Conservation (phyloP, 148 eudicot genomes). For the Camellia sinensis region DNA sequence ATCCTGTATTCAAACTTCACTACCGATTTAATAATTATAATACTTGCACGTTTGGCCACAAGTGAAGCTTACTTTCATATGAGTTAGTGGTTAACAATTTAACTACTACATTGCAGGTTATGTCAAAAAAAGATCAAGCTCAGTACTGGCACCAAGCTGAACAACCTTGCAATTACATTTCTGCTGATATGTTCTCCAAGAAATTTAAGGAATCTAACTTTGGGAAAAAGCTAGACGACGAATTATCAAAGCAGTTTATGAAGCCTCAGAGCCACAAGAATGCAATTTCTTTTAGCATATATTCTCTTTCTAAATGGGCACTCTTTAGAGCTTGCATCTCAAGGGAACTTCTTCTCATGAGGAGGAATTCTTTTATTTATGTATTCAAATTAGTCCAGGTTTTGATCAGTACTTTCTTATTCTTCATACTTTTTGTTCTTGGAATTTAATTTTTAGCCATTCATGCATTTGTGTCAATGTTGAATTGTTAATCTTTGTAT, state of each 20-base stretch:
- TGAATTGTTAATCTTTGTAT: background rate
- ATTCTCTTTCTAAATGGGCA: conserved; percentile 57
- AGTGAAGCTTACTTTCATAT: too few relatives aligned
- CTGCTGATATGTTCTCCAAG: conserved; percentile 45
- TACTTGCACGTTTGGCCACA: too few relatives aligned
- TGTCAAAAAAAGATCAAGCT: conserved; percentile 76
- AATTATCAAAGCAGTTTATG: conserved; percentile 41
- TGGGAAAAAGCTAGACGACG: conserved; percentile 44
- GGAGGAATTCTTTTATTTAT: conserved; percentile 64
- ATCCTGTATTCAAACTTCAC: too few relatives aligned
- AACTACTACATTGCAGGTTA: conserved; percentile 40
- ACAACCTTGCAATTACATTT: conserved; percentile 38
- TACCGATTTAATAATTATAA: too few relatives aligned
- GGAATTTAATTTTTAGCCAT: background rate
- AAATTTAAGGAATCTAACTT: conserved; percentile 43
- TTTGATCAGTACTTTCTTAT: background rate
- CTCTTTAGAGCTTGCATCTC: conserved; percentile 71
- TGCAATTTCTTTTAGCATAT: conserved; percentile 41
- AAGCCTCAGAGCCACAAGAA: conserved; percentile 38
- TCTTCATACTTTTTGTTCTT: background rate
- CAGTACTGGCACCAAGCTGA: conserved; percentile 51
- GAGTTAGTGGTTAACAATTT: too few relatives aligned
- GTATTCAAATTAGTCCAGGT: conserved; percentile 72
- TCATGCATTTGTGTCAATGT: background rate
- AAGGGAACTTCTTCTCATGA: conserved; percentile 75